Evolutionary conservation across 2,329 filamentous ascomycete species (phyloP).

Genomic region (Fusarium sororula): DNA sequence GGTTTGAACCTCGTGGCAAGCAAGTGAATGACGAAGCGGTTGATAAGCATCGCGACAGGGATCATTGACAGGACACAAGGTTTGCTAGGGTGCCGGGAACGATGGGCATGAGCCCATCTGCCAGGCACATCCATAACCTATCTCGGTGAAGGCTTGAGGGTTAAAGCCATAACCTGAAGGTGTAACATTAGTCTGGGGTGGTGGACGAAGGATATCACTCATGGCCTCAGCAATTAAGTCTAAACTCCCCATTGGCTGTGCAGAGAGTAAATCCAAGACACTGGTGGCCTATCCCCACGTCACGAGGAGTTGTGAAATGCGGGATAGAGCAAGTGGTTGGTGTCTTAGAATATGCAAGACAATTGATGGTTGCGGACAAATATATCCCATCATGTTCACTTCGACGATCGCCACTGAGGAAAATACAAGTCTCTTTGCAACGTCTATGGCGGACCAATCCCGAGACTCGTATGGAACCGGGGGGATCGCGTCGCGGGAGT

Average conservation of each 20-base stretch:
- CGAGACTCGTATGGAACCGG: not conserved
- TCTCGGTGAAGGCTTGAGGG: conserved; percentile 19
- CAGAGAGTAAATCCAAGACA: not conserved
- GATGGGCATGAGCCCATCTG: conserved; percentile 17
- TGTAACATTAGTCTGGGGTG: conserved; percentile 31
- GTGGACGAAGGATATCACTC: conserved; percentile 3
- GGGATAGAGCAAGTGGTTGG: not conserved
- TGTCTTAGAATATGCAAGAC: conserved; percentile 6
- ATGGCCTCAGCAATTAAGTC: not conserved
- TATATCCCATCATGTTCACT: conserved; percentile 12
- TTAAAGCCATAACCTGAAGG: conserved; percentile 24
- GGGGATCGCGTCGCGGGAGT: conserved; percentile 28
- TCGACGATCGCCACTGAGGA: conserved; percentile 17
- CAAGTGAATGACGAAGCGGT: conserved; percentile 32
- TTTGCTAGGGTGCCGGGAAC: conserved; percentile 22
- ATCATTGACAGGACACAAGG: conserved; percentile 18
- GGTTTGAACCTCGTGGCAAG: conserved; percentile 10
- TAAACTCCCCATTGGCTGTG: not conserved
- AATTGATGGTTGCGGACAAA: conserved; percentile 10
- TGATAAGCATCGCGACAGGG: conserved; percentile 32
- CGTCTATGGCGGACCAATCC: conserved; percentile 27
- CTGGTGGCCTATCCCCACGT: not conserved
- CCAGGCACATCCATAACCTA: conserved; percentile 7
- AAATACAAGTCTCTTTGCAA: conserved; percentile 16
- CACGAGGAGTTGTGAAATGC: conserved; percentile 3